phyloP scores from a whole-genome alignment of 2,329 filamentous ascomycete genomes.

The Monilinia laxa region DNA sequence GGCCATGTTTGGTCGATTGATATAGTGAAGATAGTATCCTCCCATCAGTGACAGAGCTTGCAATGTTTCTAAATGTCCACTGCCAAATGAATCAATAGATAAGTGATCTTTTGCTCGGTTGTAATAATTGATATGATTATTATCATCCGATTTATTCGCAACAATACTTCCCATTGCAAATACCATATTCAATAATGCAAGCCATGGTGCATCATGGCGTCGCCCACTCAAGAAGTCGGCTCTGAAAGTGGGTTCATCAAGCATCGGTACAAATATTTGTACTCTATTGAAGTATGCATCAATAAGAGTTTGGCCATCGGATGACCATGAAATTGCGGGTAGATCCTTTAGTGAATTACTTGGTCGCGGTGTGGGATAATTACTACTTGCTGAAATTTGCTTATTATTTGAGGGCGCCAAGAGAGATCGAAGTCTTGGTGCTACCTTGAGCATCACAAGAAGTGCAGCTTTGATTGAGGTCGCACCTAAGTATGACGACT shows the following conservation, averaged over 20 bases:
- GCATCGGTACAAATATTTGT: conserved; percentile 70
- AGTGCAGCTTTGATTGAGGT: conserved; percentile 74
- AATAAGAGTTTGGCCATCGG: conserved; percentile 66
- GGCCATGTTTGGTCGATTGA: conserved; percentile 74
- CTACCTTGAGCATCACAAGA: conserved; percentile 61
- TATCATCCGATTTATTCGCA: conserved; percentile 59
- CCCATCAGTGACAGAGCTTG: conserved; percentile 71
- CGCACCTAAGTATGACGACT: conserved; percentile 67
- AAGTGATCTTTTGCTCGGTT: conserved; percentile 65
- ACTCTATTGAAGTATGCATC: conserved; percentile 75
- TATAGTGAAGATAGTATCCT: conserved; percentile 76
- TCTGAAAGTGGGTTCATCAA: conserved; percentile 70
- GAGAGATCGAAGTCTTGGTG: conserved; percentile 50
- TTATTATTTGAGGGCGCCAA: conserved; percentile 42
- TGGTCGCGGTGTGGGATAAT: conserved; percentile 40
- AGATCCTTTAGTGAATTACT: conserved; percentile 39
- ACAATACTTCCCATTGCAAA: conserved; percentile 73
- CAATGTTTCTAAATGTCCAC: conserved; percentile 69
- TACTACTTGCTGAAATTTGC: conserved; percentile 31
- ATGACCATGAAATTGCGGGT: conserved; percentile 53
- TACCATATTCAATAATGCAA: conserved; percentile 72
- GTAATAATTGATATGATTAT: conserved; percentile 69
- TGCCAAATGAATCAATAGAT: conserved; percentile 65
- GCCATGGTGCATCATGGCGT: conserved; percentile 66
- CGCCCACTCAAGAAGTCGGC: conserved; percentile 62